Evolutionary conservation across 2,329 filamentous ascomycete genomes (phyloP), one percentile per base, ranked within the genome.

Genomic region (Rhynchosporium agropyri): DNA sequence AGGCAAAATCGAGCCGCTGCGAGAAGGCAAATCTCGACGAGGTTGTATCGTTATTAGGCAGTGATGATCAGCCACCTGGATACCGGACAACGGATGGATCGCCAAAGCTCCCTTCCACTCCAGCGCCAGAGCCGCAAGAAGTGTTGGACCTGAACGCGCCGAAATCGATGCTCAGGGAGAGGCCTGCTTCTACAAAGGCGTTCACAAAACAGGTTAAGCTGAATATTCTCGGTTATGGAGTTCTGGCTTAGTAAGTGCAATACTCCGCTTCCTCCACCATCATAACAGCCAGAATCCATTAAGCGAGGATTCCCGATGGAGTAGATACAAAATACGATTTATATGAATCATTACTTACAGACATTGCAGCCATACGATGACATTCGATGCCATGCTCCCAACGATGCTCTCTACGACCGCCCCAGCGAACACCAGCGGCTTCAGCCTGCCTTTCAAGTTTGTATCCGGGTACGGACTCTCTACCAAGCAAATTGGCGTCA

Each of bases 361-460:
- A 64, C 63, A 53, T 62, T 72, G 46, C 72, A 97, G 93, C 79
- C 94, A 98, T 78, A 97, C 94, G 12, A 97, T 99, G 77, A 96
- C 93, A 0, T 95, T 96, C 71, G 95, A 99, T 77, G 91, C 97
- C 73, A 84, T 98, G 55, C 88, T 98, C 70, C 94, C 95, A 0
- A 90, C 97, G 1, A 92, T 99, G 70, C 85, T 99, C 78, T 72
- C 69, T 15, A 70, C 67, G 7, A 59, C 65, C 46, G 26, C 15
- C 33, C 68, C 67, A 71, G 74, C 83, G 72, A 76, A 84, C 73
- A 66, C 80, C 33, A 74, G 77, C 15, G 70, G 77, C n/a, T 77
- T 80, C 71, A 67, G 82, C 78, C 83, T 97, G 1, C 94, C 94
- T 0, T 95, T 99, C 80, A 89, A 90, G 70, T 98, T 99, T 70